These are phyloP conservation scores for Leccinum olivaceoglutinosum DNA, from an alignment of 1,284 basidiomycete genomes.

Conservation along the genomic window DNA sequence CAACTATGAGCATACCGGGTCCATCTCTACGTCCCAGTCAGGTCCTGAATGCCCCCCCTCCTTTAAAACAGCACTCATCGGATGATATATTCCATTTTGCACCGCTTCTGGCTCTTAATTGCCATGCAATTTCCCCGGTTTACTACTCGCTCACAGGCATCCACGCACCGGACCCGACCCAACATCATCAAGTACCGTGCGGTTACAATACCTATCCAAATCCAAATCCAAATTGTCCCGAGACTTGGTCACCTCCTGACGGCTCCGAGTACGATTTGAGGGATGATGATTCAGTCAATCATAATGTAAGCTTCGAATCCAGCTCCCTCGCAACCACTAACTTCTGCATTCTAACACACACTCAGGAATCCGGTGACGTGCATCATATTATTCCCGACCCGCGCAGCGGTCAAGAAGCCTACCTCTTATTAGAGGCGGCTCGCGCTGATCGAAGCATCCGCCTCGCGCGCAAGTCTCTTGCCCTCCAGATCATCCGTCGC, in stretches of 20 bases:
- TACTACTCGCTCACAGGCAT: not conserved
- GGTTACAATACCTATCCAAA: not conserved
- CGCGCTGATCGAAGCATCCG: not conserved
- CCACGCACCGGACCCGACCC: not conserved
- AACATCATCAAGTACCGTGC: not conserved
- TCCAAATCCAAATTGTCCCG: not conserved
- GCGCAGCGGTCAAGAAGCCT: not conserved
- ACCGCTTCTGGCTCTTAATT: not conserved
- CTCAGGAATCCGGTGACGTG: not conserved
- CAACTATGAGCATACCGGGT: not conserved
- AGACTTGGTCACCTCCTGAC: not conserved
- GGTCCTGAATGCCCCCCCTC: not conserved
- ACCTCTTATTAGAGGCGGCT: not conserved
- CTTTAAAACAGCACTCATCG: not conserved
- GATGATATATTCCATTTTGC: slow-evolving; percentile 1
- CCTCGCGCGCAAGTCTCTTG: not conserved
- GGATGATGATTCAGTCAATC: not conserved
- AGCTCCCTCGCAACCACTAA: not conserved
- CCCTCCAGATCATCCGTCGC: not conserved
- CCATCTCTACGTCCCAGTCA: not conserved
- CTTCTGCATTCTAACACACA: not conserved
- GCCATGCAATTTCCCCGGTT: not conserved
- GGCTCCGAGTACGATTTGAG: not conserved
- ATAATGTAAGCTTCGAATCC: not conserved
- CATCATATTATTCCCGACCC: not conserved